Evolutionary conservation across 495 filamentous ascomycete genomes (phyloP).

Genomic region (Penicillium herquei): DNA sequence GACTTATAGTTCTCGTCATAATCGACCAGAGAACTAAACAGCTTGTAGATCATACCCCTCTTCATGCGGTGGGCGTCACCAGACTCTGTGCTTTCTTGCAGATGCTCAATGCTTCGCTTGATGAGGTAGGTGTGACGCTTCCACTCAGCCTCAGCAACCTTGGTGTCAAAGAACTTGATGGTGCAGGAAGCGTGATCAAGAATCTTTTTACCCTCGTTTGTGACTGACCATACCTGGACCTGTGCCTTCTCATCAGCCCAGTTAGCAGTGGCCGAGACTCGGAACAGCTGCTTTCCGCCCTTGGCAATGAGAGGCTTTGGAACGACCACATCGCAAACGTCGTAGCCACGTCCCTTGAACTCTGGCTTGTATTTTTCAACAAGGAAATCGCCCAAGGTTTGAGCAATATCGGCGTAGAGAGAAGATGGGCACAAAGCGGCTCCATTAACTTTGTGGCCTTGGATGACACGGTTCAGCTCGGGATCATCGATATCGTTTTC

Average conservation of each 20-base stretch:
- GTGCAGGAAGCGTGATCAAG: constrained; percentile 50
- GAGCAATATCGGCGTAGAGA: constrained; percentile 75
- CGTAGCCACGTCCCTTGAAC: constrained; percentile 51
- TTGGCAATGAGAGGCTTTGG: constrained; percentile 70
- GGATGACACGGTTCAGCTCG: constrained; percentile 58
- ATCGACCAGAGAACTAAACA: constrained; percentile 69
- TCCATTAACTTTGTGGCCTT: constrained; percentile 74
- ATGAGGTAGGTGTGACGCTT: constrained; percentile 47
- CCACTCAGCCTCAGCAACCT: constrained; percentile 39
- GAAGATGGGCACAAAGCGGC: constrained; percentile 56
- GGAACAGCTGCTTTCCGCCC: constrained; percentile 48
- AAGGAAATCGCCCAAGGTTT: constrained; percentile 69
- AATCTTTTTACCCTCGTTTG: constrained; percentile 44
- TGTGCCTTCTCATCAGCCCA: constrained; percentile 29
- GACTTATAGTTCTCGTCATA: constrained; percentile 67
- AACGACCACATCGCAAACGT: constrained; percentile 64
- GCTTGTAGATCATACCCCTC: constrained; percentile 72
- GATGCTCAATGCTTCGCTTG: constrained; percentile 44
- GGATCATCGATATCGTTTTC: constrained; percentile 66
- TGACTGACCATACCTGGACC: constrained; percentile 42
- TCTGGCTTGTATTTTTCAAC: constrained; percentile 58
- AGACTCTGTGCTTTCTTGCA: constrained; percentile 50
- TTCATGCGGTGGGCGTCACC: constrained; percentile 58
- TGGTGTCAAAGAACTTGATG: constrained; percentile 40
- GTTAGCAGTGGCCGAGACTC: constrained; percentile 36